Base-by-base conservation (phyloP, 2,329 filamentous ascomycete species). In the Cryphonectria carpinicola region DNA sequence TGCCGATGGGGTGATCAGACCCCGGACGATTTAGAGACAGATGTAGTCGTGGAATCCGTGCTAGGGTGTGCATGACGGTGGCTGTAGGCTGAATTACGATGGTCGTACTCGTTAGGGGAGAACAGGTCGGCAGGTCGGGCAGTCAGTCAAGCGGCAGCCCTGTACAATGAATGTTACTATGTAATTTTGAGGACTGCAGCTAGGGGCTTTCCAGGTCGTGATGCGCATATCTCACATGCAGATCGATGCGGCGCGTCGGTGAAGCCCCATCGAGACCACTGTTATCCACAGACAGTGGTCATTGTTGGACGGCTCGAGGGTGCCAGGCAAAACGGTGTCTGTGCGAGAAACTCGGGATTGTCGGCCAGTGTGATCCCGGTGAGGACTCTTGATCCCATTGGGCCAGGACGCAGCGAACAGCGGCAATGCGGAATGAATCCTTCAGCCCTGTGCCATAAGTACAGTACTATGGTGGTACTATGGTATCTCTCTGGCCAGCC, bases 241-340 rank as follows among this genome's bases (percentile, higher is more conserved):
- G 54, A 35, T 58, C 54, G 54, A 58, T 58, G 54, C 54, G 54
- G 54, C 54, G 28, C 54, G 54, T 58, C 54, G 54, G 54, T 32
- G 28, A 32, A 32, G 54, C 25, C 54, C 46, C 54, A 32, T 58
- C 25, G 19, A 32, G 54, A 58, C 54, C 54, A 28, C 46, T 32
- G 28, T 19, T 14, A 32, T 58, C 11, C 54, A 28, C 54, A 32
- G 19, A 32, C 22, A 2, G 22, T 49, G 8, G 19, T n/a, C n/a
- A 11, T 5, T 49, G 28, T 19, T 58, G 5, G n/a, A 58, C 25
- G 13, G 13, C 25, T 58, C 54, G 14, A 28, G 28, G 7, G 54
- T 35, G 54, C 54, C 32, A 32, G 25, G 54, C 28, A 58, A 32
- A 58, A 58, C 54, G 54, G 28, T 32, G 54, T 58, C 54, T 6